These are phyloP conservation scores for Teratosphaeriaceae sp. DNA, from an alignment of 2,329 filamentous ascomycete species.

Conservation along the genomic window DNA sequence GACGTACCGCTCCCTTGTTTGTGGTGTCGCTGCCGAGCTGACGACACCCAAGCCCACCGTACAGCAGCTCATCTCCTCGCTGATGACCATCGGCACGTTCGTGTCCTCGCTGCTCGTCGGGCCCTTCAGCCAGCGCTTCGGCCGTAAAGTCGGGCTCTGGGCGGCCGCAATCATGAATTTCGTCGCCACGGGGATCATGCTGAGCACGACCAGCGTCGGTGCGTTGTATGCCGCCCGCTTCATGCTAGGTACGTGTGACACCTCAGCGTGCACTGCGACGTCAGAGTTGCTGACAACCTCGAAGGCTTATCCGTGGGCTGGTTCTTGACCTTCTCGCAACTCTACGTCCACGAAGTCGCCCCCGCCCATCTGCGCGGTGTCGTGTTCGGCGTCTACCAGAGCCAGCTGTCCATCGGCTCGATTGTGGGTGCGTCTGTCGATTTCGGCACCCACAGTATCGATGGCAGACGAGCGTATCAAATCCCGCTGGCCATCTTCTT, in stretches of 20 bases:
- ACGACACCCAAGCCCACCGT: no score
- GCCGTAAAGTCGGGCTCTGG: constrained; percentile 41
- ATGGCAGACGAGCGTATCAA: constrained; percentile 29
- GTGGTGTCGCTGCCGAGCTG: no score
- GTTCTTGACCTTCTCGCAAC: constrained; percentile 50
- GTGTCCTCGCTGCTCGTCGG: constrained; percentile 36
- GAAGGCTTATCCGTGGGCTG: constrained; percentile 53
- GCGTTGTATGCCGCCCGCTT: constrained; percentile 50
- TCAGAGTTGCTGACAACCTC: no score
- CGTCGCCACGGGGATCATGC: constrained; percentile 52
- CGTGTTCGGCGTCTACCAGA: constrained; percentile 43
- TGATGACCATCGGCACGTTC: constrained; percentile 43
- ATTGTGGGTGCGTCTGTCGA: constrained; percentile 46
- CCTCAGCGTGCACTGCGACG: no score
- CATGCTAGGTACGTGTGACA: no score
- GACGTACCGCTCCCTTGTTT: no score
- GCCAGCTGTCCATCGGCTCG: constrained; percentile 43
- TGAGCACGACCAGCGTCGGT: constrained; percentile 47
- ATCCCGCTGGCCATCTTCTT: constrained; percentile 50
- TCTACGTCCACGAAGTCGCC: constrained; percentile 46
- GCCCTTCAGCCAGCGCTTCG: constrained; percentile 35
- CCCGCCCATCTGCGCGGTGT: constrained; percentile 46
- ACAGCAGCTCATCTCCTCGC: constrained; percentile 40
- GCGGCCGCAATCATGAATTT: constrained; percentile 44
- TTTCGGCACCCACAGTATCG: constrained; percentile 38